phyloP scores from a whole-genome alignment of 108 stramenopile genomes.

The Chaetoceros tenuissimus region DNA sequence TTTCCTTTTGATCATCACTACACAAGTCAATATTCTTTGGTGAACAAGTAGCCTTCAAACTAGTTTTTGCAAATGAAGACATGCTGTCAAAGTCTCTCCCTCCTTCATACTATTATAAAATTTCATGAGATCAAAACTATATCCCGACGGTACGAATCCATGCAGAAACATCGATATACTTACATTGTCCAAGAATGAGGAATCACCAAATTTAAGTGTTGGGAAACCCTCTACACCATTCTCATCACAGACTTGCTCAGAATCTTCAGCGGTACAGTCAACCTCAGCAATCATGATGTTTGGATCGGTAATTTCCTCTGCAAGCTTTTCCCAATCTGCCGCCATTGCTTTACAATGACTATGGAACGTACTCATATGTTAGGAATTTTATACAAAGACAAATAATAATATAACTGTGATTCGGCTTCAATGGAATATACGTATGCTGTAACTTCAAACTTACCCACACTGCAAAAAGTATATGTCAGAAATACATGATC shows the following conservation, averaged over 20 bases:
- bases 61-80: conserved; percentile 53
- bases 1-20: conserved; percentile 48
- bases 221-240: conserved; percentile 77
- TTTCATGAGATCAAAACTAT: too few species aligned
- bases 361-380: too few species aligned
- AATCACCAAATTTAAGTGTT: conserved; percentile 47
- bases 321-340: conserved; percentile 72
- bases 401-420: too few species aligned
- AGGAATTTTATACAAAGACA: too few species aligned
- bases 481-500: too few species aligned
- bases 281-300: conserved; percentile 60
- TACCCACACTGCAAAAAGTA: too few species aligned
- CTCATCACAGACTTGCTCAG: conserved; percentile 49
- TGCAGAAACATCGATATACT: too few species aligned
- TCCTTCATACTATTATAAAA: conserved; percentile 65
- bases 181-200: too few species aligned
- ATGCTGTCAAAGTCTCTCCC: conserved; percentile 53
- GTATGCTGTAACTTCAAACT: too few species aligned
- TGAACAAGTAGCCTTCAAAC: conserved; percentile 66
- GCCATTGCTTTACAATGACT: conserved; percentile 67
- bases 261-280: conserved; percentile 59
- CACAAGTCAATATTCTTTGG: conserved; percentile 55
- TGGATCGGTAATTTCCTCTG: conserved; percentile 33
- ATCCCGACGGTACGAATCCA: too few species aligned
- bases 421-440: too few species aligned